phyloP scores from a whole-genome alignment of 176 grass and related monocot genomes.

The Luzula sylvatica region DNA sequence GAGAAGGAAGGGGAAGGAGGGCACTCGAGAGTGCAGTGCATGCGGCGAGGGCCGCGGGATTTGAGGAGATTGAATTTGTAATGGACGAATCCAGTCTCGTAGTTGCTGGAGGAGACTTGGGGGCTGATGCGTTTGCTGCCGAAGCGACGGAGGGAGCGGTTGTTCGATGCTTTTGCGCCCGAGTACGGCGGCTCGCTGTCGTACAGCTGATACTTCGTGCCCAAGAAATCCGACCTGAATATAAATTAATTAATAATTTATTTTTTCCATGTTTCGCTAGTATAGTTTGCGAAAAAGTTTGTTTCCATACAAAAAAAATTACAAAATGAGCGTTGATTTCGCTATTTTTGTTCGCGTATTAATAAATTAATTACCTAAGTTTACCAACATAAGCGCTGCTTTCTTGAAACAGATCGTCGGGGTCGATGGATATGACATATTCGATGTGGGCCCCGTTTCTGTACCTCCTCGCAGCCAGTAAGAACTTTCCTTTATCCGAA shows the following conservation, averaged over 20 bases:
- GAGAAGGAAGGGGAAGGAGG: too few species aligned
- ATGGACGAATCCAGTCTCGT: slow-evolving; percentile 53
- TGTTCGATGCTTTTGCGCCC: slow-evolving; percentile 58
- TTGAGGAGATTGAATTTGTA: slow-evolving; percentile 96
- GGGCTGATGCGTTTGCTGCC: slow-evolving; percentile 83
- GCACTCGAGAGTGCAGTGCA: slow-evolving; percentile 79
- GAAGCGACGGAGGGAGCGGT: slow-evolving; percentile 51
- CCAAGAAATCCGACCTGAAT: slow-evolving; percentile 88
- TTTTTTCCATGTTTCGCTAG: not conserved
- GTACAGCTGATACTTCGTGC: slow-evolving; percentile 73
- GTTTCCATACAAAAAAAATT: not conserved
- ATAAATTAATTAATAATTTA: not conserved
- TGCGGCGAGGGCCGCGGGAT: slow-evolving; percentile 82
- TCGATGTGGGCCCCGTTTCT: slow-evolving; percentile 63
- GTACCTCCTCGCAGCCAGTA: slow-evolving; percentile 74
- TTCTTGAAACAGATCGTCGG: slow-evolving; percentile 63
- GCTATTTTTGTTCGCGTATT: slow-evolving; percentile 6
- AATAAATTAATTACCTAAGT: slow-evolving; percentile 38
- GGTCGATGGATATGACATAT: slow-evolving; percentile 87
- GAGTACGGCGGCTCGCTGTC: slow-evolving; percentile 45
- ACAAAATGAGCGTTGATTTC: not conserved
- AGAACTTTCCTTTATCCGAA: slow-evolving; percentile 80
- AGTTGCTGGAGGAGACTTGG: slow-evolving; percentile 48
- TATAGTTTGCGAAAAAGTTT: not conserved
- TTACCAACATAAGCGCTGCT: slow-evolving; percentile 87